Evolutionary conservation across 2,329 filamentous ascomycete species (phyloP).

Genomic region (Colletotrichum lentis): DNA sequence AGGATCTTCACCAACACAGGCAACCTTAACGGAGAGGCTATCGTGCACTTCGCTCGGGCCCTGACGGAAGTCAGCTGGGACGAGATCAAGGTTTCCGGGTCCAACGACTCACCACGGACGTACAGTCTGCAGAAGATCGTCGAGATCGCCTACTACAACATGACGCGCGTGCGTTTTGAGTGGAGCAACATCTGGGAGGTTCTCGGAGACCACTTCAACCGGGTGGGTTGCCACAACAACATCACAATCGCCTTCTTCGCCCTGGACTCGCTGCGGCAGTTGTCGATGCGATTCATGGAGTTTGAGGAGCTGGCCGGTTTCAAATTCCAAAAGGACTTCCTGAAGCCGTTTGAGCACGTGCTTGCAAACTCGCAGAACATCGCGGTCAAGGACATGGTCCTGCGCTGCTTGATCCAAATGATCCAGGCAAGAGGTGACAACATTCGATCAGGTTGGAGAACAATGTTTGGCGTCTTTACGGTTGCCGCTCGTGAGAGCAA

Average conservation of each 20-base stretch:
- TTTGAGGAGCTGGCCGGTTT: conserved; percentile 97
- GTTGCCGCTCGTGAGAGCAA: conserved; percentile 93
- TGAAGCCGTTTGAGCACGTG: conserved; percentile 98
- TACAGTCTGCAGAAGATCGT: conserved; percentile 98
- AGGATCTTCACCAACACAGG: conserved; percentile 97
- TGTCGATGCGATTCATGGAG: conserved; percentile 99
- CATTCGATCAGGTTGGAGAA: conserved; percentile 97
- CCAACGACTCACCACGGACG: conserved; percentile 92
- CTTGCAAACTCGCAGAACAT: conserved; percentile 92
- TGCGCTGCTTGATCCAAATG: conserved; percentile 98
- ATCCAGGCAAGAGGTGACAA: conserved; percentile 96
- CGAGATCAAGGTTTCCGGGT: conserved; percentile 96
- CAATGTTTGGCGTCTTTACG: conserved; percentile 99
- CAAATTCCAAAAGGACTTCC: conserved; percentile 99
- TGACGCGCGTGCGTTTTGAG: conserved; percentile 97
- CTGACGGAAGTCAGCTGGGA: conserved; percentile 98
- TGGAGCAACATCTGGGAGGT: conserved; percentile 99
- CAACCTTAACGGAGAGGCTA: conserved; percentile 90
- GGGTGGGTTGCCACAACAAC: conserved; percentile 95
- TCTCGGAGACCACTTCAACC: conserved; percentile 97
- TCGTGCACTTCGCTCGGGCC: conserved; percentile 92
- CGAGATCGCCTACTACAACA: conserved; percentile 99
- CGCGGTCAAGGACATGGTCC: conserved; percentile 95
- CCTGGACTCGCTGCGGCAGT: conserved; percentile 89
- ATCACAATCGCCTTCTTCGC: conserved; percentile 98